Base-by-base conservation (phyloP, 306 rosid genomes). In the Echinosophora koreensis region DNA sequence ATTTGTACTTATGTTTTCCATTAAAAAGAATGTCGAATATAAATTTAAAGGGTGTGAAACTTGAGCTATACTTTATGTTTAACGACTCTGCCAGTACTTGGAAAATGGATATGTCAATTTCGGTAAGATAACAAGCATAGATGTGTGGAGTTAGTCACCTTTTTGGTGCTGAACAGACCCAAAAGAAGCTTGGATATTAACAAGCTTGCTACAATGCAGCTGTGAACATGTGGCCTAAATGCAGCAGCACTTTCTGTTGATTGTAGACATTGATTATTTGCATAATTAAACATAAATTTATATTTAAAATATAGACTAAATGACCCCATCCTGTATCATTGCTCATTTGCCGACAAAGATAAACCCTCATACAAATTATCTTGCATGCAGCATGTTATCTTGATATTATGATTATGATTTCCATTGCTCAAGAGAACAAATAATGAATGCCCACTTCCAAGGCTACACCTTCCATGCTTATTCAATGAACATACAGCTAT, bases 261-360 rank as follows among this genome's bases (percentile, higher is more conserved):
- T 90, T 66, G 87, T 95, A 95, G 67, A 95, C 99, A 81, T 95
- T 95, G 85, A 92, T 92, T 81, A 95, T 81, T 97, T 95, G 96
- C 83, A 74, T 61, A 66, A 85, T 68, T 52, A 22, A 39, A 76
- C 37, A 35, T 12, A 46, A 38, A 38, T 61, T 51, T 44, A 72
- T 56, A 65, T n/a, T 42, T 3, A 71, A 56, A 42, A 6, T 66
- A 37, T 64, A 34, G 14, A 77, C 38, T 27, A 64, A 2, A 54
- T 32, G 37, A 72, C 50, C 8, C 47, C 32, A 39, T 58, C 51
- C 32, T 62, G 16, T 62, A 30, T 69, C 54, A 69, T 63, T 54
- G 54, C 54, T 22, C 22, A 15, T 72, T 62, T 49, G 35, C 62
- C 49, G 16, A 22, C 38, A 66, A 41, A 66, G 42, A 41, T 67